These are phyloP conservation scores for Xylariaceae sp. DNA, from an alignment of 2,329 filamentous ascomycete species.

Conservation along the genomic window DNA sequence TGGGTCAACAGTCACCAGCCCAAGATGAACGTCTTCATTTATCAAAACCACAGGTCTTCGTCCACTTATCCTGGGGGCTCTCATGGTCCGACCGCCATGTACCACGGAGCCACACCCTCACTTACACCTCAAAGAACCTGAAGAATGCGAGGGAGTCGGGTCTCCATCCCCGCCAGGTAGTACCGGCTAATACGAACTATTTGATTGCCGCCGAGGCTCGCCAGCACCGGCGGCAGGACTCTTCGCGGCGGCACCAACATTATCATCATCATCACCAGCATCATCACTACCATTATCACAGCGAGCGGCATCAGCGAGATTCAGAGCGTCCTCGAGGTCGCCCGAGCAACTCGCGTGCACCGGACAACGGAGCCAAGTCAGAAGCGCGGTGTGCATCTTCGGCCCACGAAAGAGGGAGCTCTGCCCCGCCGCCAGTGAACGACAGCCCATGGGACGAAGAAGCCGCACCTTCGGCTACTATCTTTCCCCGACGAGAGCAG, in stretches of 20 bases:
- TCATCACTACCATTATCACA: not conserved
- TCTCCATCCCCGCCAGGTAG: slow-evolving; percentile 43
- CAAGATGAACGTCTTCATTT: slow-evolving; percentile 25
- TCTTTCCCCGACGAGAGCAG: slow-evolving; percentile 24
- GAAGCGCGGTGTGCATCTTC: slow-evolving; percentile 26
- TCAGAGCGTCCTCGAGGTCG: slow-evolving; percentile 18
- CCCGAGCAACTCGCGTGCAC: slow-evolving; percentile 4
- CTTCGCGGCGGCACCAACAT: slow-evolving; percentile 12
- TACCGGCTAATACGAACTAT: slow-evolving; percentile 44
- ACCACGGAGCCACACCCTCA: slow-evolving; percentile 41
- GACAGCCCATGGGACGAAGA: slow-evolving; percentile 45
- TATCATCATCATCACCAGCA: too few relatives aligned
- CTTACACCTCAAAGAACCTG: slow-evolving; percentile 44
- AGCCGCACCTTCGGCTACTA: slow-evolving; percentile 27
- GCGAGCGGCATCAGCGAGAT: slow-evolving; percentile 17
- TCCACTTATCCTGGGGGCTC: slow-evolving; percentile 50
- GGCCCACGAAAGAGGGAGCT: slow-evolving; percentile 42
- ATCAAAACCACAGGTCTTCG: slow-evolving; percentile 42
- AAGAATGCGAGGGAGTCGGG: slow-evolving; percentile 37
- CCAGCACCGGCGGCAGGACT: slow-evolving; percentile 21
- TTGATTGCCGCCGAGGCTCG: slow-evolving; percentile 30
- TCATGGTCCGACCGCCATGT: slow-evolving; percentile 44
- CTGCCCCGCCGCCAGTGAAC: slow-evolving; percentile 46
- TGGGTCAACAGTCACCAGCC: slow-evolving; percentile 14
- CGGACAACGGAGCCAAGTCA: slow-evolving; percentile 12